phyloP scores from a whole-genome alignment of 225 moss, liverwort and hornwort genomes.

The Rhytidiadelphus loreus region DNA sequence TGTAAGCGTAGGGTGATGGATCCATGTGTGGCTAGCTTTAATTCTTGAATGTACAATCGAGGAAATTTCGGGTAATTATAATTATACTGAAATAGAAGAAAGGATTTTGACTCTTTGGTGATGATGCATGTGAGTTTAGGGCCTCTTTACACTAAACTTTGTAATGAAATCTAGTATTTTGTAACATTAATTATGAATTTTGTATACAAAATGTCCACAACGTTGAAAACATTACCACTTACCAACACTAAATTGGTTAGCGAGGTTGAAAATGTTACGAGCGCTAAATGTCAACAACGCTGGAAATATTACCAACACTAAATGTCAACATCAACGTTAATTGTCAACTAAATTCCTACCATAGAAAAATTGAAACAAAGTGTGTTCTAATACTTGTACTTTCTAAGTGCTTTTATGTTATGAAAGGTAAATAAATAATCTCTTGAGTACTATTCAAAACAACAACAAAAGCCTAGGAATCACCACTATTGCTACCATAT shows the following conservation, averaged over 20 bases:
- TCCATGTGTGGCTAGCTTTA: neutral
- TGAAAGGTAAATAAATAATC: neutral
- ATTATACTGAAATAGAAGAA: neutral
- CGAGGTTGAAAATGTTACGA: neutral
- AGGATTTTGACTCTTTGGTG: neutral
- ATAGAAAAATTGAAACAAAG: too few species aligned
- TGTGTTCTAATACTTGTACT: neutral
- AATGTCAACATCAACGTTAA: neutral
- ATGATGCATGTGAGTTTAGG: neutral
- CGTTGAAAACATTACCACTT: neutral
- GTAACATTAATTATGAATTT: fast-evolving
- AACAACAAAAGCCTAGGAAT: neutral
- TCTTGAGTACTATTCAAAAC: neutral
- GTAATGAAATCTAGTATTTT: neutral
- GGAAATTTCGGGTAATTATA: neutral
- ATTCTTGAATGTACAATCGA: neutral
- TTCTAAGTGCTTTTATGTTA: too few species aligned
- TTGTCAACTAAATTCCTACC: neutral
- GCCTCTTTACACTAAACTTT: neutral
- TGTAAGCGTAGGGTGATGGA: neutral
- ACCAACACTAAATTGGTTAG: neutral
- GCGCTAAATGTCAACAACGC: neutral
- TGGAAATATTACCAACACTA: too few species aligned
- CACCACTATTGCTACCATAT: neutral
- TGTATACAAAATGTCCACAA: too few species aligned